Evolutionary conservation across 495 filamentous ascomycete species (phyloP), one percentile per base, ranked within the genome.

Genomic region (Lindgomyces ingoldianus): DNA sequence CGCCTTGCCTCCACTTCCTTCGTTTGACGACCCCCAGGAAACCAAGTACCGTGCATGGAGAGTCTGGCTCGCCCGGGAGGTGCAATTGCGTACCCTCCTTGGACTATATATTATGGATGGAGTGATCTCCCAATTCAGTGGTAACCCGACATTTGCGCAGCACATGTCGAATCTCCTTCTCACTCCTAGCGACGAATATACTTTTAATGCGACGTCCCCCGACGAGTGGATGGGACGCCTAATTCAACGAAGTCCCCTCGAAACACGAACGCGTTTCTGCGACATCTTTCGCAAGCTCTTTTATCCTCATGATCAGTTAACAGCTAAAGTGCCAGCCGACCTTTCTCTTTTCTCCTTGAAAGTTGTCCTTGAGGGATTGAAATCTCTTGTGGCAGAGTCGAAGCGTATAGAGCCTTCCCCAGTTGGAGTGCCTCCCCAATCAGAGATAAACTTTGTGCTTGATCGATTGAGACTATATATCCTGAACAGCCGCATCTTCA

Each of bases 251-350:
- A 39, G 36, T 22, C 53, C 53, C 44, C 30, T 44, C 33, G 14
- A 45, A 19, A 57, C 53, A 14, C 53, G 53, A 14, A n/a, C 22
- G 33, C 53, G 53, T 14, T 57, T 57, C 39, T 57, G 53, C 25
- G 53, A 57, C 36, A 57, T 57, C 18, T 57, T 57, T 24, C 53
- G 53, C 30, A 57, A 45, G 22, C 33, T 57, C 39, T 57, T 57
- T 33, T 36, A 57, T 11, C 53, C 53, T 12, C 25, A 57, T 22
- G 36, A 57, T 45, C 16, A 57, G 9, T 9, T 45, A 18, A 57
- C 53, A 6, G 10, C 30, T 14, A 33, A 57, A 11, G 24, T 42
- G 16, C 53, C 53, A 8, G 24, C 42, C 29, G 21, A 57, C 24
- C 33, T 57, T 10, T 57, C 53, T 41, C 36, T 57, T 3, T 57